phyloP scores from a whole-genome alignment of 2,329 filamentous ascomycete genomes.

The Aureobasidium sp. region DNA sequence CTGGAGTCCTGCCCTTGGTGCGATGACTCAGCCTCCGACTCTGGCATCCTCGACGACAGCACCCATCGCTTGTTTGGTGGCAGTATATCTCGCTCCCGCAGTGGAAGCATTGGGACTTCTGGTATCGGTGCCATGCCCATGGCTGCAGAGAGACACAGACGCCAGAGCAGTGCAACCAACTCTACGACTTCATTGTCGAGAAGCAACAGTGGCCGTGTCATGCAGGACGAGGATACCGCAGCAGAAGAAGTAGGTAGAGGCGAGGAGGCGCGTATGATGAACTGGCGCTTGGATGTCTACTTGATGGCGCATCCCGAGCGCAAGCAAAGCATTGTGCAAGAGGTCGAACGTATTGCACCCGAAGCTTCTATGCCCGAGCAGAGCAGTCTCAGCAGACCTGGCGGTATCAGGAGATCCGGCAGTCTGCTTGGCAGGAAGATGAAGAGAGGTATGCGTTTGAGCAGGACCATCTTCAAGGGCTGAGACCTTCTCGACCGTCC shows the following conservation, averaged over 20 bases:
- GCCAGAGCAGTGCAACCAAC: slow-evolving; percentile 15
- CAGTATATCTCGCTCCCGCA: slow-evolving; percentile 29
- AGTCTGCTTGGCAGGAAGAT: slow-evolving; percentile 15
- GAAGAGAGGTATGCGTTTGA: slow-evolving; percentile 20
- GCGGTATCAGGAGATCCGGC: neutral
- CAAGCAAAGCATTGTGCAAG: slow-evolving; percentile 15
- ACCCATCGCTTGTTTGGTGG: slow-evolving; percentile 40
- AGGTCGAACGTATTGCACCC: neutral
- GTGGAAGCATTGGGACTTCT: slow-evolving; percentile 15
- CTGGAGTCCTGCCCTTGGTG: slow-evolving; percentile 41
- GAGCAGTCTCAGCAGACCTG: neutral
- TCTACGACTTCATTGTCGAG: slow-evolving; percentile 21
- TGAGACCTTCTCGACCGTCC: neutral
- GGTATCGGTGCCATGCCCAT: slow-evolving; percentile 18
- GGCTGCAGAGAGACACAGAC: slow-evolving; percentile 15
- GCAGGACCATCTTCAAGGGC: slow-evolving; percentile 19
- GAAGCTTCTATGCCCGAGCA: neutral
- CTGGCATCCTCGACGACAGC: slow-evolving; percentile 29
- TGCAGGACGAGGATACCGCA: slow-evolving; percentile 9
- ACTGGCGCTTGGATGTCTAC: slow-evolving; percentile 27
- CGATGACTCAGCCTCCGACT: slow-evolving; percentile 16
- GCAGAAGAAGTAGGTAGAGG: slow-evolving; percentile 20
- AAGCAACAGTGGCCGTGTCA: slow-evolving; percentile 18
- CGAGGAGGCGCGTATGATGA: slow-evolving; percentile 25
- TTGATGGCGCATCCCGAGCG: slow-evolving; percentile 24